phyloP scores from a whole-genome alignment of 331 rosid species.

The Prunus yedoensis region DNA sequence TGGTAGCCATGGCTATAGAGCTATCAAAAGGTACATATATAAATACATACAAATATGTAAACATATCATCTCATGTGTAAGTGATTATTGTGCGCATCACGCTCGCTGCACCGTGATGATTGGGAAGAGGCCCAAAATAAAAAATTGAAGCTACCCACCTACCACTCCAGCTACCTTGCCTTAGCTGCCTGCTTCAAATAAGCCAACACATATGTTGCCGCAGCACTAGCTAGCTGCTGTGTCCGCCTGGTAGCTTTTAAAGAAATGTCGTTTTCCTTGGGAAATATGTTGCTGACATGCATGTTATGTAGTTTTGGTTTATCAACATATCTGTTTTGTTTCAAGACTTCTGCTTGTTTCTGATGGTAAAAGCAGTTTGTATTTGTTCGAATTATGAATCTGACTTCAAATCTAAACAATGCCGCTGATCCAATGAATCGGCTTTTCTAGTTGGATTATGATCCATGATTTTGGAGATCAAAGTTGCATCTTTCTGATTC shows the following conservation, averaged over 20 bases:
- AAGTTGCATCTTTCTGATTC: too few species aligned
- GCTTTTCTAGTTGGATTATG: too few species aligned
- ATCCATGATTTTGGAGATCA: too few species aligned
- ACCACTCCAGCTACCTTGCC: too few species aligned
- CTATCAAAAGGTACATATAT: conserved; percentile 28
- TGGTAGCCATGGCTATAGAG: conserved; percentile 42
- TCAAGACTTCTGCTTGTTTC: too few species aligned
- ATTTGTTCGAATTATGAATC: too few species aligned
- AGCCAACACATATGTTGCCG: not conserved
- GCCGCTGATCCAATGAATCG: too few species aligned
- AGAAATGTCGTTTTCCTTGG: not conserved
- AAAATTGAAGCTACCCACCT: conserved; percentile 1
- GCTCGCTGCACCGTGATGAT: conserved; percentile 73
- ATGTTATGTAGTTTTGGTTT: too few species aligned
- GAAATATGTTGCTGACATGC: not conserved
- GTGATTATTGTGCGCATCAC: conserved; percentile 76
- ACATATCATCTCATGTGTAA: conserved; percentile 22
- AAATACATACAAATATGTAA: too few species aligned
- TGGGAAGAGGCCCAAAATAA: conserved; percentile 62
- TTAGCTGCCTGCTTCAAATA: not conserved
- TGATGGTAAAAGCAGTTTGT: too few species aligned
- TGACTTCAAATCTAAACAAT: too few species aligned
- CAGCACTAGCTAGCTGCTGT: not conserved
- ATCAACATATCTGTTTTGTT: too few species aligned
- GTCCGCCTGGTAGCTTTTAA: not conserved